Base-by-base conservation (phyloP, 768 basidiomycete genomes). In the Tephrocybe sp. region DNA sequence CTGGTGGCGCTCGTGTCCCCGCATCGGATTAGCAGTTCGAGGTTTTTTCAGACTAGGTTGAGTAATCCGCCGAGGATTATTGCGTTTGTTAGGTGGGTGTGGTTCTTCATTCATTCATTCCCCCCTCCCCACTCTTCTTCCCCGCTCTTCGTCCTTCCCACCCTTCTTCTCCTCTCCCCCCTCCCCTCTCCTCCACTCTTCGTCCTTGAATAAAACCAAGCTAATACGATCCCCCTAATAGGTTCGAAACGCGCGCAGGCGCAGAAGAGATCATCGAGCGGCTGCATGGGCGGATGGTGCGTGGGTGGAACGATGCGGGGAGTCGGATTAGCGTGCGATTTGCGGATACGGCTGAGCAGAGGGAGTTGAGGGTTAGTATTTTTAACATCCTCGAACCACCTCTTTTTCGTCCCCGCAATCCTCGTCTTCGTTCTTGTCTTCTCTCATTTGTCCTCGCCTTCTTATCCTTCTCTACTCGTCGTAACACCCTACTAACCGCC, bases 311-410 rank as follows among this genome's bases (percentile, higher is more conserved):
- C 52, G 89, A 91, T 52, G 64, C 79, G 9, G 88, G 88, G 13
- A 84, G 86, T 60, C 69, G 89, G 42, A 88, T 91, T 48, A 87
- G 85, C 5, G 89, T 90, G 15, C 74, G 89, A 30, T 90, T 90
- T 59, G 88, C 88, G 12, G 88, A 91, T 61, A 88, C 84, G 8
- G 71, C 76, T 9, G 89, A 90, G 60, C 88, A 91, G 62, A 69
- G 89, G 46, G 88, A 91, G 58, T 68, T 91, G 36, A 72, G 89
- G 60, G 88, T 88, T 49, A 28, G 84, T 76, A 5, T 28, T 25
- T 44, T 27, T 2, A 21, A 12, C 3, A 13, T 34, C 16, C 3
- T 34, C 16, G 12, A 13, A 13, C 32, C 5, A 3, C 4, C 5
- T 34, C 11, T 12, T 12, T 16, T 34, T 16, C 4, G 32, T 12